These are phyloP conservation scores for Avena eriantha DNA, from an alignment of 176 grass and related monocot species.

Conservation along the genomic window DNA sequence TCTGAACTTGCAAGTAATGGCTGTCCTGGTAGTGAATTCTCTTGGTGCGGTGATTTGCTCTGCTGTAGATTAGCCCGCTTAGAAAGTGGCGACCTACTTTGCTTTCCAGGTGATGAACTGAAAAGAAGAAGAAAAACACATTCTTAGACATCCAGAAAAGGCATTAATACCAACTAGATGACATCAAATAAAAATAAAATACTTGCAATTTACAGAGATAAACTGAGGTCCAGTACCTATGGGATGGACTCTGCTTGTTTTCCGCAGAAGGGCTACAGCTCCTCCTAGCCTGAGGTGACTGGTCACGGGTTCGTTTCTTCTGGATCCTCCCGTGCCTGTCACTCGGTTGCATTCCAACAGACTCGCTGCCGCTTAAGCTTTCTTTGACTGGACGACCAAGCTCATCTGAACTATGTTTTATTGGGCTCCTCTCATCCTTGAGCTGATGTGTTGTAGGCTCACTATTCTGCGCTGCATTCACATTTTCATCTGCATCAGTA, in stretches of 20 bases:
- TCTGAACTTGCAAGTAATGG: conserved; percentile 46
- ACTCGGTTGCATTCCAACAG: conserved; percentile 50
- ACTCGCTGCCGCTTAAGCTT: conserved; percentile 56
- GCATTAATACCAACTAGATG: background rate
- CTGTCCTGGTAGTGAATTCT: conserved; percentile 25
- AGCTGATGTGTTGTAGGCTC: conserved; percentile 9
- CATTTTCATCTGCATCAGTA: conserved; percentile 41
- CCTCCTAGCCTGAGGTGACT: conserved; percentile 51
- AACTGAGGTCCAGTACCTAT: conserved; percentile 46
- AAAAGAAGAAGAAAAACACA: conserved; percentile 45
- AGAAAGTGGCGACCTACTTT: conserved; percentile 45
- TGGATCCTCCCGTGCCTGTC: conserved; percentile 36
- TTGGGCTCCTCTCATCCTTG: conserved; percentile 40
- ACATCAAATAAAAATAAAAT: conserved; percentile 13
- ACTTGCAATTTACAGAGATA: conserved; percentile 7
- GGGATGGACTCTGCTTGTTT: conserved; percentile 35
- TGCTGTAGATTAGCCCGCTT: conserved; percentile 43
- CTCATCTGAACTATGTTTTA: conserved; percentile 47
- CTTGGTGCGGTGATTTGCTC: conserved; percentile 37
- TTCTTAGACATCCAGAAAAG: conserved; percentile 37
- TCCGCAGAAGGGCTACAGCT: conserved; percentile 38
- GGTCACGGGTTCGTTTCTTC: conserved; percentile 50
- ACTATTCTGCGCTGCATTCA: conserved; percentile 28
- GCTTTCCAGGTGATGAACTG: conserved; percentile 65
- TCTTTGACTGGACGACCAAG: conserved; percentile 50